phyloP scores from a whole-genome alignment of 768 basidiomycete genomes.

The Rhodotorula graminis region DNA sequence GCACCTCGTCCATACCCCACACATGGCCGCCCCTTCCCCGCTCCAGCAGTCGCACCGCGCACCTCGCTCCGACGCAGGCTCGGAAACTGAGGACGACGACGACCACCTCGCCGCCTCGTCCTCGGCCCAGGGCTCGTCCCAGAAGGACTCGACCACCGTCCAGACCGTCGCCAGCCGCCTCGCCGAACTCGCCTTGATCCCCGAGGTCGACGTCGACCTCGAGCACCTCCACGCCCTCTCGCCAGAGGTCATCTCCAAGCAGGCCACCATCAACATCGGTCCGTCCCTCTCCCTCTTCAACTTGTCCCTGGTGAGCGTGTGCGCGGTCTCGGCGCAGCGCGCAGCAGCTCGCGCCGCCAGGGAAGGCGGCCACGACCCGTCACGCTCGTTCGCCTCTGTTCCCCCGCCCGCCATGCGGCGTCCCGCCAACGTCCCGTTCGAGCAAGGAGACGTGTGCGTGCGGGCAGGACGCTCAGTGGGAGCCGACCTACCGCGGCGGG shows the following conservation, averaged over 20 bases:
- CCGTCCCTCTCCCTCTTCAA: slow-evolving; percentile 17
- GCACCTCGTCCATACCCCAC: not conserved
- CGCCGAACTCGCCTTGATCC: slow-evolving; percentile 16
- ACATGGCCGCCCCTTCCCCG: slow-evolving; percentile 33
- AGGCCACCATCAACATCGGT: slow-evolving; percentile 97
- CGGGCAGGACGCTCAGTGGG: too few relatives aligned
- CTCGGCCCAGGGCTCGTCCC: not conserved
- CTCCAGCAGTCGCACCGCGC: slow-evolving; percentile 30
- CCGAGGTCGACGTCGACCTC: slow-evolving; percentile 48
- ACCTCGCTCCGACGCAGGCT: slow-evolving; percentile 12
- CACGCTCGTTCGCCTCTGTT: too few relatives aligned
- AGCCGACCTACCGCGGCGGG: too few relatives aligned
- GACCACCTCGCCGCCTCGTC: not conserved
- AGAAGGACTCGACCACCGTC: not conserved
- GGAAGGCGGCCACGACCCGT: too few relatives aligned
- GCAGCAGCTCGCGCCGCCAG: too few relatives aligned
- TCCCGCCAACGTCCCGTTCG: too few relatives aligned
- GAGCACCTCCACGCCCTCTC: slow-evolving; percentile 35
- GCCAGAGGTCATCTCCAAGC: slow-evolving; percentile 51
- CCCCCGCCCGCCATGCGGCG: too few relatives aligned
- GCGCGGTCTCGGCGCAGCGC: too few relatives aligned
- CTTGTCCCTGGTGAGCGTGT: not conserved
- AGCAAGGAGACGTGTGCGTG: too few relatives aligned
- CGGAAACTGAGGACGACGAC: slow-evolving; percentile 10
- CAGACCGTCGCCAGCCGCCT: not conserved